Percentiles rank a stretch among this genome's conserved stretches.
These are phyloP conservation scores for Erodium texanum DNA, from an alignment of 441 rosid species.

Conservation along the genomic window DNA sequence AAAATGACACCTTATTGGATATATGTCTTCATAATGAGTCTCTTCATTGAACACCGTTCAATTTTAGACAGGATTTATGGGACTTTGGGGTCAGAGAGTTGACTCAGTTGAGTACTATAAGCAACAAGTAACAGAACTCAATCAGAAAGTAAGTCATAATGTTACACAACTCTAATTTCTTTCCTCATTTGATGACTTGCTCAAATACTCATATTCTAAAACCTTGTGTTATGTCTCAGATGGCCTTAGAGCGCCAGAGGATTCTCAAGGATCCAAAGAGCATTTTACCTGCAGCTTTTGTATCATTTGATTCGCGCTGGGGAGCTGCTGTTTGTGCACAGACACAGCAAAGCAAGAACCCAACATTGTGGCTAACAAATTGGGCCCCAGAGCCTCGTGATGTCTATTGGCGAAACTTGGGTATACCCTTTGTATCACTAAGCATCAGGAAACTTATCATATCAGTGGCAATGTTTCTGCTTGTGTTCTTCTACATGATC, in stretches of 20 bases:
- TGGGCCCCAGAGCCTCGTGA: constrained; percentile 99
- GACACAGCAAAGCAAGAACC: constrained; percentile 83
- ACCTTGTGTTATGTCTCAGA: constrained; percentile 39
- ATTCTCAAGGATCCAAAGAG: constrained; percentile 63
- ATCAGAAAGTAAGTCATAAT: constrained; percentile 43
- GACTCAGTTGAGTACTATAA: constrained; percentile 82
- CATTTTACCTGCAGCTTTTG: constrained; percentile 89
- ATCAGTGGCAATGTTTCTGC: constrained; percentile 74
- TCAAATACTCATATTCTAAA: constrained; percentile 6
- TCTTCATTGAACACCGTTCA: constrained; percentile 3
- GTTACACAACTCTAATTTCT: constrained; percentile 2
- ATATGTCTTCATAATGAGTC: constrained; percentile 4
- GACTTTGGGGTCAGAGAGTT: constrained; percentile 70
- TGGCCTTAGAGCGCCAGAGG: constrained; percentile 49
- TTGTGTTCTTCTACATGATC: constrained; percentile 86
- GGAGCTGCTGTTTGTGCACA: constrained; percentile 96
- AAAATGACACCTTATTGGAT: constrained; percentile 8
- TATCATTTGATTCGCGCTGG: constrained; percentile 91
- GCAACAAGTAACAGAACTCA: constrained; percentile 51
- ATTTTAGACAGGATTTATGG: constrained; percentile 70
- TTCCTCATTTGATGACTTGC: not conserved
- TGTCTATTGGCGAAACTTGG: constrained; percentile 77
- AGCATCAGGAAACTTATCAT: constrained; percentile 59
- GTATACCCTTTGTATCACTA: constrained; percentile 76
- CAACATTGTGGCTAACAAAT: constrained; percentile 82